Evolutionary conservation across 441 rosid genomes (phyloP), one percentile per base, ranked within the genome.

Genomic region (Arabidopsis hybrid): DNA sequence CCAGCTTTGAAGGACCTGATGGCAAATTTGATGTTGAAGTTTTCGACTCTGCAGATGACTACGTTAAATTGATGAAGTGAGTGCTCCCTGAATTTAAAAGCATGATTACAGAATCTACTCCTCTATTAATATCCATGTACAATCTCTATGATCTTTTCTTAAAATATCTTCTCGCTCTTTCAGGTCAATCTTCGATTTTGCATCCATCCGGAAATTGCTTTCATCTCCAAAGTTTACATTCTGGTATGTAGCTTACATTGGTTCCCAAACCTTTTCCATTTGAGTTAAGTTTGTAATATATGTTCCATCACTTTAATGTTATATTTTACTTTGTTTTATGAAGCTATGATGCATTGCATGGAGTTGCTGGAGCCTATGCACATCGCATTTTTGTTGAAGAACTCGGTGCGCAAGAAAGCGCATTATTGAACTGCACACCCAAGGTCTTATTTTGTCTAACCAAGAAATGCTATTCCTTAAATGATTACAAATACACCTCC

Each of bases 331-430:
- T 13, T 68, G 53, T 52, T 57, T 14, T 79, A 17, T 80, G 72
- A 83, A 91, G 99, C 80, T 91, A 86, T 83, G 98, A 96, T 79
- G 99, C 97, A 51, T 63, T 96, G 53, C 97, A 93, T 75, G 99
- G 98, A 74, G 99, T 93, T 83, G 98, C 85, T 84, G 99, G 99
- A 73, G 97, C 96, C 38, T 96, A 93, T 81, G 96, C 98, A 50
- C 86, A 87, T 32, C 81, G 87, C 8, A 93, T 96, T 66, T 96
- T 93, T 84, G 97, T 96, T 36, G 97, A 96, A 83, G 98, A 91
- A 83, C 95, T 96, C 34, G 96, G 98, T 61, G 97, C 97, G 42
- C 67, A 84, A 81, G 96, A 90, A 88, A 83, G 83, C 78, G 85
- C 94, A 47, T 82, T 95, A 62, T 80, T 95, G 87, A 95, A 91